phyloP scores from a whole-genome alignment of 495 filamentous ascomycete species.

The Tuber borchii region DNA sequence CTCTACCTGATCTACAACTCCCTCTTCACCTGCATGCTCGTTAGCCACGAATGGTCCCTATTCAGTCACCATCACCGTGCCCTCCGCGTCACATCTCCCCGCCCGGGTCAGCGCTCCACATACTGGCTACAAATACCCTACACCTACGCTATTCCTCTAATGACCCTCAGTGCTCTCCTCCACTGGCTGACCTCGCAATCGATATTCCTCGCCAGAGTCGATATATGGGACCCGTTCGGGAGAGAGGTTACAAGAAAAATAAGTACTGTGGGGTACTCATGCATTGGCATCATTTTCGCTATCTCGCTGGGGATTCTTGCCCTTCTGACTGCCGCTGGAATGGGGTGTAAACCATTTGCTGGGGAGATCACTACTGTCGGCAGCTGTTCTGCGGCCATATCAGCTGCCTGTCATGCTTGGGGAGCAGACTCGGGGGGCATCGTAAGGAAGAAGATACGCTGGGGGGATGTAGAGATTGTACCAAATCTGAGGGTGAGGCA shows the following conservation, averaged over 20 bases:
- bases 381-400: conserved; percentile 17
- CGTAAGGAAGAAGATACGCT: not conserved
- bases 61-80: no score
- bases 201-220: conserved; percentile 43
- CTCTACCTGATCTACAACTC: no score
- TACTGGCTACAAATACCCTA: no score
- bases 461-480: not conserved
- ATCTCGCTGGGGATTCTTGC: conserved; percentile 3
- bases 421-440: not conserved
- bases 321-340: not conserved
- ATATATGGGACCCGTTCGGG: conserved; percentile 17
- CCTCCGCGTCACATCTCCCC: no score
- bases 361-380: conserved; percentile 2
- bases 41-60: no score
- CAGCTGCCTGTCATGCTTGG: conserved; percentile 14
- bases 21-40: no score
- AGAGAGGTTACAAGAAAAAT: not conserved
- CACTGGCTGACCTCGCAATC: conserved; percentile 41
- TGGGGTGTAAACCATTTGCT: conserved; percentile 3
- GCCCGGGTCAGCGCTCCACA: no score
- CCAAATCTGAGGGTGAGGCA: not conserved
- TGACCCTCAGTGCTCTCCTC: no score
- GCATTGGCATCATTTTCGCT: conserved; percentile 9
- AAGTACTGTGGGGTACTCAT: conserved; percentile 6
- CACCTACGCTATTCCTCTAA: no score